A percentile compares a stretch with the other conserved stretches of the same genome.
phyloP scores from a whole-genome alignment of 768 basidiomycete genomes.

The Boletus tylopilopsis region DNA sequence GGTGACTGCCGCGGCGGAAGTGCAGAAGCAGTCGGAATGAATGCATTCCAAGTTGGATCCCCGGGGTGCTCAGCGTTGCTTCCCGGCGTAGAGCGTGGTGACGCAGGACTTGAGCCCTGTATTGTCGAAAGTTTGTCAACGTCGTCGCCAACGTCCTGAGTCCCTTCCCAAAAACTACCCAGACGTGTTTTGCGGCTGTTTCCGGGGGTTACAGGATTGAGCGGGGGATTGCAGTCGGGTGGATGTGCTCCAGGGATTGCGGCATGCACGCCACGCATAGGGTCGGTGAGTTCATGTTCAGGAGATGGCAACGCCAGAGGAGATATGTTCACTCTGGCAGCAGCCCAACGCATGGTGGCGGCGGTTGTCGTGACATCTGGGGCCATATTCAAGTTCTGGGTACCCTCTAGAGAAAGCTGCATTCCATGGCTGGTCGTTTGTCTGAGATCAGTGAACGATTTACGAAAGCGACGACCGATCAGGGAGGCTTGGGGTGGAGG shows the following conservation, averaged over 20 bases:
- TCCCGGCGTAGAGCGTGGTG: constrained; percentile 17
- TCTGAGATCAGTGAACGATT: constrained; percentile 44
- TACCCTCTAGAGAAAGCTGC: constrained; percentile 27
- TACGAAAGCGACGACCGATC: constrained; percentile 41
- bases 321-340: constrained; percentile 74
- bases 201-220: constrained; percentile 42
- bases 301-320: constrained; percentile 87
- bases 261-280: constrained; percentile 72
- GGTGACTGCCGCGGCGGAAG: constrained; percentile 22
- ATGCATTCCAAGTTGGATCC: constrained; percentile 11
- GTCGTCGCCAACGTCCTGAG: constrained; percentile 55
- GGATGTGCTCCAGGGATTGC: constrained; percentile 61
- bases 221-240: constrained; percentile 32
- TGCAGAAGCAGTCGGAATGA: constrained; percentile 12
- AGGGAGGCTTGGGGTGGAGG: constrained; percentile 24
- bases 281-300: constrained; percentile 88
- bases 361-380: constrained; percentile 63
- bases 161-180: constrained; percentile 75
- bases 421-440: constrained; percentile 25
- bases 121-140: constrained; percentile 20
- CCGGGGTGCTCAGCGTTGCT: background rate
- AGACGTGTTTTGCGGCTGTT: constrained; percentile 53
- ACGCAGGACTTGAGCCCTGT: constrained; percentile 22
- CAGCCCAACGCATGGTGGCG: constrained; percentile 85
- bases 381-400: constrained; percentile 32